Conservation (phyloP, 306 rosid species). For the Aeschynomene evenia region DNA sequence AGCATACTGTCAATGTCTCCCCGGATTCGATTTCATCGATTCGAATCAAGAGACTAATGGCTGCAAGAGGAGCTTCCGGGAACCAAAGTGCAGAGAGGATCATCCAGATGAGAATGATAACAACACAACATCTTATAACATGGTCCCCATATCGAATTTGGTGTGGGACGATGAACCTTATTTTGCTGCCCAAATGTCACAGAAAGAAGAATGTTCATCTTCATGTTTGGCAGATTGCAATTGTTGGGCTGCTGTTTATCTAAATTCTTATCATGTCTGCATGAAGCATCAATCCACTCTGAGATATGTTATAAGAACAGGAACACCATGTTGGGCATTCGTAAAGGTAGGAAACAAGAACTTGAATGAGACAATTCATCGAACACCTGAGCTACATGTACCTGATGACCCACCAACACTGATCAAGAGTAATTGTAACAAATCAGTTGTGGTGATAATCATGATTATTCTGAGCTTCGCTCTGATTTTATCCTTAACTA, state of each 20-base stretch:
- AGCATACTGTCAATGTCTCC: slow-evolving; percentile 25
- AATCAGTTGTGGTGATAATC: slow-evolving; percentile 22
- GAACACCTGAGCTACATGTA: neutral
- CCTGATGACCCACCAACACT: neutral
- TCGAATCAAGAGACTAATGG: slow-evolving; percentile 14
- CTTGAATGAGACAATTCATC: neutral
- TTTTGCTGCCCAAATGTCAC: neutral
- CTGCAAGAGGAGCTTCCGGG: slow-evolving; percentile 27
- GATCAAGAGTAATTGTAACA: slow-evolving; percentile 24
- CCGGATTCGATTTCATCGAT: slow-evolving; percentile 8
- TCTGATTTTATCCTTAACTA: slow-evolving; percentile 2
- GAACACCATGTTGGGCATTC: neutral
- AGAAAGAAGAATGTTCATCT: slow-evolving; percentile 18
- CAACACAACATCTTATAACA: neutral
- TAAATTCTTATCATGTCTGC: neutral
- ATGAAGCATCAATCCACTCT: slow-evolving; percentile 29
- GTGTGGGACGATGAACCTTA: neutral
- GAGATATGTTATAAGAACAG: slow-evolving; percentile 14
- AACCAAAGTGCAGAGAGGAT: slow-evolving; percentile 15
- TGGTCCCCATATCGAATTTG: neutral
- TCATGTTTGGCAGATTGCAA: slow-evolving; percentile 37
- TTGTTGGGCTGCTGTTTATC: slow-evolving; percentile 35
- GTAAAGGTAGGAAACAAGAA: slow-evolving; percentile 25
- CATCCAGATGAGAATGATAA: neutral
- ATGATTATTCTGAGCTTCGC: neutral